These are phyloP conservation scores for Thalia dealbata DNA, from an alignment of 176 grass and related monocot species.

Conservation along the genomic window DNA sequence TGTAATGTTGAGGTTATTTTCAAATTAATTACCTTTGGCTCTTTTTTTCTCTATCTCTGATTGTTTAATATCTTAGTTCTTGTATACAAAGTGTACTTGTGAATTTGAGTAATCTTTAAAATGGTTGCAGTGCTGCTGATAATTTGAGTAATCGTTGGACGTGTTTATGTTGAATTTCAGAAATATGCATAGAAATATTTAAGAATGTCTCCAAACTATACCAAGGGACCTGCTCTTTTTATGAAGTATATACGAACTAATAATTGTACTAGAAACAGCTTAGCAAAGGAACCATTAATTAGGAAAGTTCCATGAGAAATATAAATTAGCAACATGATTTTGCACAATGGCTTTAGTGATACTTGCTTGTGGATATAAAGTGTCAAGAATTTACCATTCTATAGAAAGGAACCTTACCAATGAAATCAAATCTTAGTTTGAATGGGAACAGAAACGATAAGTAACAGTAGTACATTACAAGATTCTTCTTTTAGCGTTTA, in stretches of 20 bases:
- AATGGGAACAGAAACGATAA: background rate
- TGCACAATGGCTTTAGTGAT: too few relatives aligned
- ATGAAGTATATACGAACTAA: background rate
- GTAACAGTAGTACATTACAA: background rate
- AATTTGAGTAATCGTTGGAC: too few relatives aligned
- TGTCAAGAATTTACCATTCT: background rate
- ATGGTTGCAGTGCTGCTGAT: background rate
- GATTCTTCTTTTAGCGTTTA: background rate
- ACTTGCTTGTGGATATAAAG: background rate
- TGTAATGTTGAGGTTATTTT: background rate
- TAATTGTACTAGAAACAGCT: background rate
- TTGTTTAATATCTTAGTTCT: constrained; percentile 1
- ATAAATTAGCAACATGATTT: too few relatives aligned
- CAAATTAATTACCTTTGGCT: background rate
- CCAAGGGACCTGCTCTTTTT: background rate
- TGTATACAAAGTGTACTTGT: background rate
- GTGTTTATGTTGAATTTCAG: background rate
- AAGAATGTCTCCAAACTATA: background rate
- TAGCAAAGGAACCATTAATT: background rate
- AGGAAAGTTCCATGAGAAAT: too few relatives aligned
- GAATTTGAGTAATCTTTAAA: background rate
- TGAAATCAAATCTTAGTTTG: background rate
- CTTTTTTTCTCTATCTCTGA: background rate
- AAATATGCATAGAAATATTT: background rate
- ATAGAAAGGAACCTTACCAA: background rate